Base-by-base conservation (phyloP, 208 protist species). In the Acanthamoeba lenticulata region DNA sequence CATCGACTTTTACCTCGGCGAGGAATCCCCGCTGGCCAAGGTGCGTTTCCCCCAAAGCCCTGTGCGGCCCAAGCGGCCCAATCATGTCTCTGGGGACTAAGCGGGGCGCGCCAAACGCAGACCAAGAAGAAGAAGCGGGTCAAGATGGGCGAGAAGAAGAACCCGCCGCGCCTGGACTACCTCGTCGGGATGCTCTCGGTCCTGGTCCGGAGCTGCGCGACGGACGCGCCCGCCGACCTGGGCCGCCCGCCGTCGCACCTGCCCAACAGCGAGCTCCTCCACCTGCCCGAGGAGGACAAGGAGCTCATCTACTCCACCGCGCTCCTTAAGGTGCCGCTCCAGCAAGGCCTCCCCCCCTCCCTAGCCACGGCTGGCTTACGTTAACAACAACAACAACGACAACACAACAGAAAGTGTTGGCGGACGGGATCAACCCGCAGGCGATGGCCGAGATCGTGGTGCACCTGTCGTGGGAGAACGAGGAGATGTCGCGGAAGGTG, bases 91-190 rank as follows among this genome's bases (percentile, higher is more conserved):
- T 92, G 1, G 3, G 72, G 3, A 13, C 32, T 32, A 9, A 77
- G 11, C 21, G n/a, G 19, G 81, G 49, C 38, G 81, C 52, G 2
- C 27, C n/a, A 77, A 21, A n/a, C n/a, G 88, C 40, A 24, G 52
- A 44, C 62, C 65, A 42, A 86, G 69, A 91, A 91, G 44, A 77
- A 74, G 67, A 94, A 92, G 65, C 95, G 85, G 34, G 77, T 49
- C 4, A 96, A 96, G 49, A 96, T 96, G 95, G 95, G 95, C 57
- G 95, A 96, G 44, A 96, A 96, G 86, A 94, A 90, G 27, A 92
- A 40, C 27, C 44, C 42, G 13, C 94, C 94, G 60, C 79, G 86
- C n/a, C 60, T 88, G 47, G n/a, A 42, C 21, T 72, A 65, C n/a
- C 72, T 92, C 27, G 55, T 95, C 0, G 79, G 92, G 19, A 52